A percentile compares a stretch with the other conserved stretches of the same genome.
Evolutionary conservation across 176 grass and related monocot species (phyloP).

Genomic region (Avena insularis): DNA sequence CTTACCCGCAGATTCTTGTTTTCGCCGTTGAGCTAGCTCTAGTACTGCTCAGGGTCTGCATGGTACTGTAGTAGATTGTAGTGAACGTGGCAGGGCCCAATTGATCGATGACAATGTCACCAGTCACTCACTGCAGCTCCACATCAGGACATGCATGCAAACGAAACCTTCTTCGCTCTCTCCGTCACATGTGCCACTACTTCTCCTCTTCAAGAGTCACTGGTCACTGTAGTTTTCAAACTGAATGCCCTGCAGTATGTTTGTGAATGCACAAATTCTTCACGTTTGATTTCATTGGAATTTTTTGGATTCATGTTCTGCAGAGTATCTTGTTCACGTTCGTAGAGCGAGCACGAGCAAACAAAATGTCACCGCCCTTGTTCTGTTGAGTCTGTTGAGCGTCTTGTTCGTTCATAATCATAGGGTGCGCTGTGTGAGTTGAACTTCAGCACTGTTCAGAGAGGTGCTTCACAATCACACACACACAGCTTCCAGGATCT

Average conservation of each 20-base stretch:
- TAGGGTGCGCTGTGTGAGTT: neutral
- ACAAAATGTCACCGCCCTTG: conserved; percentile 17
- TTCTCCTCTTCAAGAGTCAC: neutral
- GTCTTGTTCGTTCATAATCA: neutral
- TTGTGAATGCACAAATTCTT: neutral
- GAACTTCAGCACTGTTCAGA: conserved; percentile 26
- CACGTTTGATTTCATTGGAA: neutral
- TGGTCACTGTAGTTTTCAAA: no score
- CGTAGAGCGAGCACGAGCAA: neutral
- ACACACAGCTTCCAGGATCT: neutral
- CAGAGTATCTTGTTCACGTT: no score
- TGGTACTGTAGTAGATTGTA: neutral
- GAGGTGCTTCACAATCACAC: neutral
- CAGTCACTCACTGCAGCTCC: neutral
- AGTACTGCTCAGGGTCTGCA: conserved; percentile 2
- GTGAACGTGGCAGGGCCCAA: neutral
- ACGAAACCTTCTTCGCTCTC: neutral
- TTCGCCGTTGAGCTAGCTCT: neutral
- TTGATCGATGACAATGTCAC: conserved; percentile 23
- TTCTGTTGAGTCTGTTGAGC: neutral
- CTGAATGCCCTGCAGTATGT: neutral
- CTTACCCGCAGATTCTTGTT: no score
- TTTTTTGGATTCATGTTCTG: neutral
- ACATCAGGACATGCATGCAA: neutral
- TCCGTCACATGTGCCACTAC: neutral